Conservation (phyloP, 2,329 filamentous ascomycete species). For the Aureobasidium lini region DNA sequence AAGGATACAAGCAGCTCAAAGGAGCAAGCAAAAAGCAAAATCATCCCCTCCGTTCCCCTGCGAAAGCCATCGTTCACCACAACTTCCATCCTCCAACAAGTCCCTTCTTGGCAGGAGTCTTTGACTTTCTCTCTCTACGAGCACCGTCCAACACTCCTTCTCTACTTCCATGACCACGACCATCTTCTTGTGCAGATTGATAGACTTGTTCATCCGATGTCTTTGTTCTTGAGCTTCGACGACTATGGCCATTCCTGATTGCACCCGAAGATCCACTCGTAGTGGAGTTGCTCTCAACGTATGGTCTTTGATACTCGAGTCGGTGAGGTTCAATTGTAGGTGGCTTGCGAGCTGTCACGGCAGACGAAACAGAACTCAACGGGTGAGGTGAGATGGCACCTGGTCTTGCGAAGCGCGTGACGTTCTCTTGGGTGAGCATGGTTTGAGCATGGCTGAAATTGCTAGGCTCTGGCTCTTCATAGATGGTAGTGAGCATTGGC, state of each 20-base stretch:
- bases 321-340: neutral
- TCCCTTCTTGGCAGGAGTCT: neutral
- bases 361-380: neutral
- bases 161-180: neutral
- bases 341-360: neutral
- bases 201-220: neutral
- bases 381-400: conserved; percentile 9
- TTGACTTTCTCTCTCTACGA: neutral
- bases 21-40: neutral
- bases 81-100: neutral
- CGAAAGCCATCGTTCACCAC: neutral
- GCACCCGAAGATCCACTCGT: neutral
- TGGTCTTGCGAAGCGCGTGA: conserved; percentile 1
- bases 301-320: conserved; percentile 2
- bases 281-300: neutral
- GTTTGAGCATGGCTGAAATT: neutral
- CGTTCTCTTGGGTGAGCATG: neutral
- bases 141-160: neutral
- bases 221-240: neutral
- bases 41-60: too few species aligned
- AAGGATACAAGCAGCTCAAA: neutral
- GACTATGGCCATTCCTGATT: neutral
- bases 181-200: neutral
- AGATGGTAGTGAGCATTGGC: neutral
- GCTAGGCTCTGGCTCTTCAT: neutral